phyloP scores from a whole-genome alignment of 2,329 filamentous ascomycete species.

The Trichoderma endophyticum region DNA sequence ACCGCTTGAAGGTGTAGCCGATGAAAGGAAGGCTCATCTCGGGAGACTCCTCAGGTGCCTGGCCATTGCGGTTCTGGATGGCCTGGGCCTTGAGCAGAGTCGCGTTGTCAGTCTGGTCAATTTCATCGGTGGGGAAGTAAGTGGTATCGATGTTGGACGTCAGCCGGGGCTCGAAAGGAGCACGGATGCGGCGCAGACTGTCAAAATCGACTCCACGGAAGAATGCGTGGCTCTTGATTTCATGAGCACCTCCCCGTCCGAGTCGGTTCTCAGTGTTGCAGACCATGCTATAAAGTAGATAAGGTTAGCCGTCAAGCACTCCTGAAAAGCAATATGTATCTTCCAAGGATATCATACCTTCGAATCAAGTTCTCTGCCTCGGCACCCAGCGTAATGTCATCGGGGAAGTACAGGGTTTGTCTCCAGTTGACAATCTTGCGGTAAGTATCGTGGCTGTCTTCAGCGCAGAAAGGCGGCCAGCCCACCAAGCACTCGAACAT shows the following conservation, averaged over 20 bases:
- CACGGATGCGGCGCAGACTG: slow-evolving; percentile 84
- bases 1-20: slow-evolving; percentile 81
- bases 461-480: slow-evolving; percentile 98
- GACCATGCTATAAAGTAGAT: slow-evolving; percentile 64
- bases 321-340: not conserved
- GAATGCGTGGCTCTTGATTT: slow-evolving; percentile 92
- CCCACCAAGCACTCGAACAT: slow-evolving; percentile 99
- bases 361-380: slow-evolving; percentile 91
- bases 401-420: slow-evolving; percentile 91
- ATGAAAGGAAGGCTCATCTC: slow-evolving; percentile 88
- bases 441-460: slow-evolving; percentile 96
- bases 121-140: slow-evolving; percentile 98
- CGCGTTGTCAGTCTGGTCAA: slow-evolving; percentile 92
- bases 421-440: slow-evolving; percentile 99
- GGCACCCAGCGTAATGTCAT: slow-evolving; percentile 82
- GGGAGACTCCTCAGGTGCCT: slow-evolving; percentile 68
- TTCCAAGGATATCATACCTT: slow-evolving; percentile 56
- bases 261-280: slow-evolving; percentile 92
- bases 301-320: not conserved
- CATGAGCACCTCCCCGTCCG: slow-evolving; percentile 78
- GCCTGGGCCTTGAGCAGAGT: slow-evolving; percentile 83
- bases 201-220: slow-evolving; percentile 97
- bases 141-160: slow-evolving; percentile 93
- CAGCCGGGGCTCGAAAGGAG: slow-evolving; percentile 92
- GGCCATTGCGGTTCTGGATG: slow-evolving; percentile 55